Evolutionary conservation across 148 eudicot species (phyloP), one percentile per base, ranked within the genome.

Genomic region (Camellia sinensis): DNA sequence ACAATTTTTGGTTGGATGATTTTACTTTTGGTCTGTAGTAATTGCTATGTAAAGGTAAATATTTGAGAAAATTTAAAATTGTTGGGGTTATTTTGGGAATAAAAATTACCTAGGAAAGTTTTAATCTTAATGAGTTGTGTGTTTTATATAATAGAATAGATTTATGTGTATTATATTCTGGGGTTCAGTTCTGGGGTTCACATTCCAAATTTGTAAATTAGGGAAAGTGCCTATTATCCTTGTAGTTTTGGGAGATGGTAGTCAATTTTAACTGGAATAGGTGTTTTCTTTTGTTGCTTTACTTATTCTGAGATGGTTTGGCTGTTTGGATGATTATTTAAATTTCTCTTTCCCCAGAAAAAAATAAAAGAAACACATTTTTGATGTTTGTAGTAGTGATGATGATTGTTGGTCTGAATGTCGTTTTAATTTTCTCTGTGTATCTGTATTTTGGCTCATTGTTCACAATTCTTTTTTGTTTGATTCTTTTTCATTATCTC

Each of bases 321-420:
- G 79, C 52, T 67, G 64, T 65, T 79, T 50, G 13, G 56, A 73
- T 74, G 78, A 67, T 68, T 81, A 8, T 80, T 62, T 52, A 18
- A n/a, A 45, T 73, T 64, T 80, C 62, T 69, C 41, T 66, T 67
- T 66, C 8, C 80, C 78, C 81, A 52, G 53, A 53, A 73, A 50
- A 63, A 21, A 46, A 61, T 65, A 73, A n/a, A 14, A 67, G 15
- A 11, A 21, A n/a, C n/a, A n/a, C n/a, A n/a, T n/a, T 41, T 37
- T 37, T 22, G 12, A 15, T 65, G n/a, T 65, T 22, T 29, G 69
- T 44, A n/a, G n/a, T n/a, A n/a, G n/a, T n/a, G 37, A 1, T 3
- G 44, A 1, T 45, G 53, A n/a, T 70, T 29, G 54, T 70, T 70
- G 54, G 73, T n/a, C 59, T 71, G 74, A 21, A 40, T 50, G 4